Evolutionary conservation across 768 basidiomycete species (phyloP).

Genomic region (Suillus subluteus): DNA sequence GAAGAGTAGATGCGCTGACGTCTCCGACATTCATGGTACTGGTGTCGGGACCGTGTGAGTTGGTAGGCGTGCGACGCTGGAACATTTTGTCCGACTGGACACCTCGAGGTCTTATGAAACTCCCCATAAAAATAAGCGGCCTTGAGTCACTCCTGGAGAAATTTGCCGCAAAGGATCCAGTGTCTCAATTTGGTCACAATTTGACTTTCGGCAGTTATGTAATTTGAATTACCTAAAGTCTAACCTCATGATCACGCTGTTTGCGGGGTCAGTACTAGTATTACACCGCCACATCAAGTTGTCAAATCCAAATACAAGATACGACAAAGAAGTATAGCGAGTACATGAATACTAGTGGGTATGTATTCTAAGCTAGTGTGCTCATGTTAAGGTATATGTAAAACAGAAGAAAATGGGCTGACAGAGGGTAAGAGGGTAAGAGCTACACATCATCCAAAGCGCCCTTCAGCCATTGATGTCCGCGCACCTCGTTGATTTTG

Average conservation of each 20-base stretch:
- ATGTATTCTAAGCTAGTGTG: background rate
- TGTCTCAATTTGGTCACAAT: background rate
- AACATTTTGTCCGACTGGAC: background rate
- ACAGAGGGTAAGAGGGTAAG: background rate
- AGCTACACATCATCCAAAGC: slow-evolving; percentile 26
- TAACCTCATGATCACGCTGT: too few relatives aligned
- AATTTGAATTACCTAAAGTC: background rate
- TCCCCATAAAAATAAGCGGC: background rate
- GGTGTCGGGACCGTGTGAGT: background rate
- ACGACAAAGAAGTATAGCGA: slow-evolving; percentile 7
- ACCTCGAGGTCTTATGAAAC: background rate
- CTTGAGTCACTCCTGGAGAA: background rate
- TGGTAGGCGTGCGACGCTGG: background rate
- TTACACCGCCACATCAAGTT: background rate
- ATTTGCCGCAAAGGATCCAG: background rate
- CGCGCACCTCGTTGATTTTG: slow-evolving; percentile 78
- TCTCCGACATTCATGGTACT: background rate
- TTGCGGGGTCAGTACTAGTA: too few relatives aligned
- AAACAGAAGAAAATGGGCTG: slow-evolving; percentile 1
- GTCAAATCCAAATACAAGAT: background rate
- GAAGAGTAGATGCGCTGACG: background rate
- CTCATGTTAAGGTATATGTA: slow-evolving; percentile 1
- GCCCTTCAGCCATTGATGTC: slow-evolving; percentile 77
- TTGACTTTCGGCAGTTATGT: background rate
- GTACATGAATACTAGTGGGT: background rate